These are phyloP conservation scores for Fusarium hostae DNA, from an alignment of 2,329 filamentous ascomycete species.

Conservation along the genomic window DNA sequence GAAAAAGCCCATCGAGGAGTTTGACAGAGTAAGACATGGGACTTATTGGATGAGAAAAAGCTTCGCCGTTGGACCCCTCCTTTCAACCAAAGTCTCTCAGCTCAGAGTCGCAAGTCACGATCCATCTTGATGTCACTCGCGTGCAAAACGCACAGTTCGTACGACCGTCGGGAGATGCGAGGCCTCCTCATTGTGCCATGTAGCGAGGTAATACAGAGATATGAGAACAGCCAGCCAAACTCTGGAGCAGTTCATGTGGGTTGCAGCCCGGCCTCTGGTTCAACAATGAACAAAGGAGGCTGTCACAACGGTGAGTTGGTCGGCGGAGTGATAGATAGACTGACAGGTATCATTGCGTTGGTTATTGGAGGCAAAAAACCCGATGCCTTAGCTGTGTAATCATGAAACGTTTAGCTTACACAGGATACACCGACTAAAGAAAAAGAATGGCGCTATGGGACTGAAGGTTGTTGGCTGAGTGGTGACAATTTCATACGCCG, in stretches of 20 bases:
- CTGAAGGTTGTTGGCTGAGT: background rate
- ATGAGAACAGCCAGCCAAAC: conserved; percentile 22
- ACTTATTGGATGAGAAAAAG: background rate
- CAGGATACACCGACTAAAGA: conserved; percentile 25
- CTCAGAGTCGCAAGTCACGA: conserved; percentile 7
- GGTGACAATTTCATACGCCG: background rate
- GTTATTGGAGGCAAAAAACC: background rate
- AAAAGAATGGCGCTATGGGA: conserved; percentile 11
- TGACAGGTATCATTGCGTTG: background rate
- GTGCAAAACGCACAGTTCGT: conserved; percentile 16
- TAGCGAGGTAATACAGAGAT: conserved; percentile 33
- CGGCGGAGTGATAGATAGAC: background rate
- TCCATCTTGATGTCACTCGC: conserved; percentile 18
- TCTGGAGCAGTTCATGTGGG: conserved; percentile 25
- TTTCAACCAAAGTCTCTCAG: background rate
- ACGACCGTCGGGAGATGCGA: conserved; percentile 34
- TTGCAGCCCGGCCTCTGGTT: conserved; percentile 30
- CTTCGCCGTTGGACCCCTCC: background rate
- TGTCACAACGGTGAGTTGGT: conserved; percentile 34
- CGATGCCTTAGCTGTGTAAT: background rate
- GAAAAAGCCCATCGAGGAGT: background rate
- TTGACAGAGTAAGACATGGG: background rate
- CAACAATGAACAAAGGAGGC: conserved; percentile 30
- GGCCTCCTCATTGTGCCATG: conserved; percentile 30
- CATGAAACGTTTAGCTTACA: conserved; percentile 7